A percentile compares a stretch with the other conserved stretches of the same genome.
phyloP scores from a whole-genome alignment of 371 early-diverging fungal genomes.

The Chytridium lagenaria region DNA sequence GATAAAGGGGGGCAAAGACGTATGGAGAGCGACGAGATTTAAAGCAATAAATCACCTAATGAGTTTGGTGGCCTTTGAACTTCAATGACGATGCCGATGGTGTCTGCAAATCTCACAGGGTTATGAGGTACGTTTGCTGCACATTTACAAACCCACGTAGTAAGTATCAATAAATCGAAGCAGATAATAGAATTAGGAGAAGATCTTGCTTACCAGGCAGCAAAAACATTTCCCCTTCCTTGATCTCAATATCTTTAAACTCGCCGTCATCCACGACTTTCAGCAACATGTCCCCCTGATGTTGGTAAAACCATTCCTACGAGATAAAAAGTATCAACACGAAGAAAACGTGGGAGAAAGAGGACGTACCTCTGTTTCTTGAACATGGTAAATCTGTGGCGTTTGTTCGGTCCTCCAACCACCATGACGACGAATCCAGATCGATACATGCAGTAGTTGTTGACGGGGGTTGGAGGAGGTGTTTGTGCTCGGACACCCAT shows the following conservation, averaged over 20 bases:
- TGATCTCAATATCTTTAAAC: conserved; percentile 76
- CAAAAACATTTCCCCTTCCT: conserved; percentile 94
- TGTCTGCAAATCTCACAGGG: conserved; percentile 88
- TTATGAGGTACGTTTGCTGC: conserved; percentile 90
- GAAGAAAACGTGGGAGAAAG: background rate
- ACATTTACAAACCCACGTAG: too few relatives aligned
- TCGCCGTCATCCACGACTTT: conserved; percentile 73
- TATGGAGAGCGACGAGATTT: background rate
- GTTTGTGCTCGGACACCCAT: conserved; percentile 84
- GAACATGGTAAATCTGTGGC: conserved; percentile 94
- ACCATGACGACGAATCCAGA: conserved; percentile 83
- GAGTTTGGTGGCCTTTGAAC: conserved; percentile 76
- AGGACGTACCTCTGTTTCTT: conserved; percentile 83
- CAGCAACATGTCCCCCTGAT: conserved; percentile 88
- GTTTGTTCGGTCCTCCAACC: conserved; percentile 56
- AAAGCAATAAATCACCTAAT: conserved; percentile 56
- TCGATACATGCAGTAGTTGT: conserved; percentile 86
- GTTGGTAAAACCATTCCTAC: conserved; percentile 95
- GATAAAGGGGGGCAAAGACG: background rate
- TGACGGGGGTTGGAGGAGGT: conserved; percentile 93
- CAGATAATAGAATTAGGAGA: background rate
- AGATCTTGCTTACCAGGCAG: conserved; percentile 72
- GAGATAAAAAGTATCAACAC: background rate
- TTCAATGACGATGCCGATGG: conserved; percentile 95
- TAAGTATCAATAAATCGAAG: too few relatives aligned